Base-by-base conservation (phyloP, 2,329 filamentous ascomycete genomes). In the Diaporthe citriasiana region DNA sequence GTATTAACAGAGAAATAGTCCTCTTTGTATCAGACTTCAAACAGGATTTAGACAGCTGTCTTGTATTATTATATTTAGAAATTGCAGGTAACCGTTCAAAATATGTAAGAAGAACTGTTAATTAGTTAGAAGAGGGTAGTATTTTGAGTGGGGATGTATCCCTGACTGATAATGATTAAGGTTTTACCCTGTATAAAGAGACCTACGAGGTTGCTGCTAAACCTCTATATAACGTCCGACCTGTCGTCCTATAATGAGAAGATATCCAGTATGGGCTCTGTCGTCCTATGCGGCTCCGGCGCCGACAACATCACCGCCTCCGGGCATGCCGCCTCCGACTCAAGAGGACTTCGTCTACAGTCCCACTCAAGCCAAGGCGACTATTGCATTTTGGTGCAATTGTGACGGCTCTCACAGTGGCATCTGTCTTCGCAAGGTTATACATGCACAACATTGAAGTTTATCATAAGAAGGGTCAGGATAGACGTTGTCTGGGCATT, bases 321-420 rank as follows among this genome's bases (percentile, higher is more conserved):
- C 59, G 17, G 59, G 59, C 17, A 22, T 63, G 38, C n/a, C 25
- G 9, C 13, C 57, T 8, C 59, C 59, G 22, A n/a, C 27, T 33
- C 59, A 63, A 63, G 59, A 63, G 59, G 59, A 63, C 40, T 63
- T 63, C 10, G 38, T 63, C 40, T 63, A 63, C 7, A 63, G 40
- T 25, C 59, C 22, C 40, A 63, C 4, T 40, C 59, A 63, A 22
- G 59, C 59, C 5, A 9, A 12, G 40, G 40, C 59, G 13, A 63
- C 59, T 1, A 45, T 63, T 47, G 59, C 59, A n/a, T 63, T 63
- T 63, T 63, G 59, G 59, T 45, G 38, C 40, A 7, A 63, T 63
- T 47, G 59, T 63, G 59, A 63, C 59, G 3, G 33, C 9, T 33
- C 40, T 63, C 25, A 63, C 59, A 63, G 59, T 63, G 25, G 59